Conservation (phyloP, 768 basidiomycete species). For the Strobilomyces dryophilus region DNA sequence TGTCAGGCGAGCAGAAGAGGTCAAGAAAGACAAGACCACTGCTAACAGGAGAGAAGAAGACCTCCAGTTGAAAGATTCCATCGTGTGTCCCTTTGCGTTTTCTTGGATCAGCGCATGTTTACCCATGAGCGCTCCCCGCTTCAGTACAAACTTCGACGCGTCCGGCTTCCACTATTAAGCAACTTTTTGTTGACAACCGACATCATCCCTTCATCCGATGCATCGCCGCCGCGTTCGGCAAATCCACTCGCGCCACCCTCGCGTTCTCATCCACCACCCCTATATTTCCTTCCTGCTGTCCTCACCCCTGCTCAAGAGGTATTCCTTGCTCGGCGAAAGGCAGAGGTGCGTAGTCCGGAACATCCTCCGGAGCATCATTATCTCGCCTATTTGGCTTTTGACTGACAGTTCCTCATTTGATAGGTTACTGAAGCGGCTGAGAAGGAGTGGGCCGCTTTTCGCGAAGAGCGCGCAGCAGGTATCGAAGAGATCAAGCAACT, state of each 20-base stretch:
- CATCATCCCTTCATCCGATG: conserved; percentile 42
- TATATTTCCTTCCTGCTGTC: conserved; percentile 73
- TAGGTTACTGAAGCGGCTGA: conserved; percentile 62
- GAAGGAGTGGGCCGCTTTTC: conserved; percentile 66
- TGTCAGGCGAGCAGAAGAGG: conserved; percentile 82
- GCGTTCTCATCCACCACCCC: conserved; percentile 67
- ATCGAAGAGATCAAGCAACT: conserved; percentile 60
- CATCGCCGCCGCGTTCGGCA: conserved; percentile 26
- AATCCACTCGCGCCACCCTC: conserved; percentile 45
- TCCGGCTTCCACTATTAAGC: conserved; percentile 65
- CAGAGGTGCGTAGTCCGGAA: conserved; percentile 43
- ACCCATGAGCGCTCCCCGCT: not conserved
- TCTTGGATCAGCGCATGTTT: not conserved
- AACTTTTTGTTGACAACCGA: conserved; percentile 78
- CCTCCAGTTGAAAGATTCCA: conserved; percentile 73
- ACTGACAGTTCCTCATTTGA: conserved; percentile 1
- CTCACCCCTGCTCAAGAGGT: conserved; percentile 67
- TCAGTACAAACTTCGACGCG: conserved; percentile 73
- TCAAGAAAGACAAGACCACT: conserved; percentile 73
- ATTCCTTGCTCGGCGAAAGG: conserved; percentile 58
- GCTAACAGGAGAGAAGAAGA: conserved; percentile 84
- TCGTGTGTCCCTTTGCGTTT: conserved; percentile 45
- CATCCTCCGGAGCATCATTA: not conserved
- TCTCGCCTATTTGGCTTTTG: not conserved
- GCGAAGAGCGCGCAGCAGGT: conserved; percentile 51